phyloP scores from a whole-genome alignment of 1,284 basidiomycete species.

The Trametes polyzona region DNA sequence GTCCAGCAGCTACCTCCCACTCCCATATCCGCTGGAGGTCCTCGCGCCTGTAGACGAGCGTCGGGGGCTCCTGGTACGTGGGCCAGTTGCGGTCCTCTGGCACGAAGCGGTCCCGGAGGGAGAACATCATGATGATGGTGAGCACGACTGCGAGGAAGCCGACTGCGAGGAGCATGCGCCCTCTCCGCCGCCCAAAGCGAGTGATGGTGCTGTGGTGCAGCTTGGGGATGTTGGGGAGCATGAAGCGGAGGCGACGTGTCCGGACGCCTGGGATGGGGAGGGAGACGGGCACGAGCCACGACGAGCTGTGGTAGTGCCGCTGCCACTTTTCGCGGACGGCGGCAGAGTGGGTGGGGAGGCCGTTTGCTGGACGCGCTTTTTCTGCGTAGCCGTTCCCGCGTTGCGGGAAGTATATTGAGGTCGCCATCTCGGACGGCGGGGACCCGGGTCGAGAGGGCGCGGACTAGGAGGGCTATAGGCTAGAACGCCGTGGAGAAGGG shows the following conservation, averaged over 20 bases:
- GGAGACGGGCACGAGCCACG: conserved; percentile 64
- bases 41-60: conserved; percentile 76
- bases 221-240: conserved; percentile 47
- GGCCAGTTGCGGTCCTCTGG: conserved; percentile 70
- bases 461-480: conserved; percentile 26
- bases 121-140: conserved; percentile 48
- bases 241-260: conserved; percentile 51
- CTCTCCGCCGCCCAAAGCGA: conserved; percentile 62
- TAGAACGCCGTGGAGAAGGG: conserved; percentile 19
- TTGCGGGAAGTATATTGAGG: conserved; percentile 51
- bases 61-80: conserved; percentile 68
- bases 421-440: conserved; percentile 43
- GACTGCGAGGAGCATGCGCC: conserved; percentile 52
- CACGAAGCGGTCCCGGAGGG: conserved; percentile 61
- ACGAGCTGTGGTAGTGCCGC: conserved; percentile 47
- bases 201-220: conserved; percentile 60
- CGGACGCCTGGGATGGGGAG: conserved; percentile 63
- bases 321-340: conserved; percentile 72
- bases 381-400: conserved; percentile 51
- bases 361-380: conserved; percentile 48
- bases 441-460: conserved; percentile 8
- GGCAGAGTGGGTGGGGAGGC: conserved; percentile 62
- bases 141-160: conserved; percentile 54
- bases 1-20: conserved; percentile 91
- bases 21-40: conserved; percentile 90